phyloP scores from a whole-genome alignment of 768 basidiomycete species.

The Tulasnella sp. region DNA sequence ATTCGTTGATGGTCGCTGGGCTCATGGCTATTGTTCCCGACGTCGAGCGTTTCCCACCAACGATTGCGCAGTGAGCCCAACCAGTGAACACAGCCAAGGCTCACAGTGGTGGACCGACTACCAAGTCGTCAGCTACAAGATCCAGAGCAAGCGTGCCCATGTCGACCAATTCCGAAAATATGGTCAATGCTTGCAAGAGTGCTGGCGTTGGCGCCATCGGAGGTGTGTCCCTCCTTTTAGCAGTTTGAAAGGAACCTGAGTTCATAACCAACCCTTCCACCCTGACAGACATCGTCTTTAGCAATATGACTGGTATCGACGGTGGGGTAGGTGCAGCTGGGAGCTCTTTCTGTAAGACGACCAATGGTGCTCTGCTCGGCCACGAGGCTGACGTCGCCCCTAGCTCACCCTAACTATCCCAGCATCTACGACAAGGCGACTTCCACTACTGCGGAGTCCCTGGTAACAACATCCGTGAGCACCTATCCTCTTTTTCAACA shows the following conservation, averaged over 20 bases:
- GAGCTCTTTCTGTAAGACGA: slow-evolving; percentile 9
- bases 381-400: not conserved
- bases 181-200: slow-evolving; percentile 29
- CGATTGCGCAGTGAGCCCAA: slow-evolving; percentile 25
- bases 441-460: slow-evolving; percentile 29
- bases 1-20: not conserved
- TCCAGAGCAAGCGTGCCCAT: slow-evolving; percentile 28
- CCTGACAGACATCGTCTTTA: slow-evolving; percentile 28
- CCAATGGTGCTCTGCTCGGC: not conserved
- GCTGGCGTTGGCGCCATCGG: slow-evolving; percentile 26
- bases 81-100: slow-evolving; percentile 25
- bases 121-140: slow-evolving; percentile 27
- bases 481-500: not conserved
- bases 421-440: slow-evolving; percentile 30
- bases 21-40: not conserved
- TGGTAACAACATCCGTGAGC: slow-evolving; percentile 5
- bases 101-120: slow-evolving; percentile 29
- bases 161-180: slow-evolving; percentile 24
- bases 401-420: slow-evolving; percentile 30
- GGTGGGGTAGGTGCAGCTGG: slow-evolving; percentile 29
- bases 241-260: not conserved
- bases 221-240: not conserved
- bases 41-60: not conserved
- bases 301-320: slow-evolving; percentile 33
- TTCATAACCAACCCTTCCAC: not conserved